Conservation (phyloP, 169 alveolate species). For the Eimeria sp. region DNA sequence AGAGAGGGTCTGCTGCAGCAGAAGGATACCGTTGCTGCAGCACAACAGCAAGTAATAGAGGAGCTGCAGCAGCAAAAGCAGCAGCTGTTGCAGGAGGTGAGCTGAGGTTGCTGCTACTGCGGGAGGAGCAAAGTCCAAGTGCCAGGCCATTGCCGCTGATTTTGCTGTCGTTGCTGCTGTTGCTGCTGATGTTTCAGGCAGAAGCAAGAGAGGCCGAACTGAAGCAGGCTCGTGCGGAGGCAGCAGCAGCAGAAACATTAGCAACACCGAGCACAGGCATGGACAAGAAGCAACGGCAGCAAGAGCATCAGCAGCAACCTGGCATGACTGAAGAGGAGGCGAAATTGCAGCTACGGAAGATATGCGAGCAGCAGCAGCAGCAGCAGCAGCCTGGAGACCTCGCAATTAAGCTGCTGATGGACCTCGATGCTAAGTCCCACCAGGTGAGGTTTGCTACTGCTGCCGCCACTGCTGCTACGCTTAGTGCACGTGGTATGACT, state of each 20-base stretch:
- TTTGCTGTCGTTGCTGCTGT: no score
- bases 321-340: no score
- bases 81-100: slow-evolving; percentile 36
- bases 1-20: slow-evolving; percentile 61
- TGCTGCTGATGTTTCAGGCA: no score
- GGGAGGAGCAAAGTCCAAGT: background rate
- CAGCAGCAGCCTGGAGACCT: background rate
- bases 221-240: background rate
- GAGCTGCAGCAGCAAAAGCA: slow-evolving; percentile 71
- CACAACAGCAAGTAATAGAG: background rate
- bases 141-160: background rate
- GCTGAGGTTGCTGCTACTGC: slow-evolving; percentile 20
- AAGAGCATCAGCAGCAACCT: slow-evolving; percentile 1
- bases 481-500: slow-evolving; percentile 10
- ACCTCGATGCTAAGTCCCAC: slow-evolving; percentile 16
- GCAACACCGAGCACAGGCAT: slow-evolving; percentile 19
- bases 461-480: slow-evolving; percentile 23
- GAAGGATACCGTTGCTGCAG: slow-evolving; percentile 65
- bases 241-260: slow-evolving; percentile 47
- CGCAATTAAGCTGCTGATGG: background rate
- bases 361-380: no score
- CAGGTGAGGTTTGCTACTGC: slow-evolving; percentile 19
- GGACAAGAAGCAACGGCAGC: slow-evolving; percentile 18
- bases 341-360: no score
- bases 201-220: background rate